A percentile compares a stretch with the other conserved stretches of the same genome.
phyloP scores from a whole-genome alignment of 768 basidiomycete species.

The Tulasnella sp. region DNA sequence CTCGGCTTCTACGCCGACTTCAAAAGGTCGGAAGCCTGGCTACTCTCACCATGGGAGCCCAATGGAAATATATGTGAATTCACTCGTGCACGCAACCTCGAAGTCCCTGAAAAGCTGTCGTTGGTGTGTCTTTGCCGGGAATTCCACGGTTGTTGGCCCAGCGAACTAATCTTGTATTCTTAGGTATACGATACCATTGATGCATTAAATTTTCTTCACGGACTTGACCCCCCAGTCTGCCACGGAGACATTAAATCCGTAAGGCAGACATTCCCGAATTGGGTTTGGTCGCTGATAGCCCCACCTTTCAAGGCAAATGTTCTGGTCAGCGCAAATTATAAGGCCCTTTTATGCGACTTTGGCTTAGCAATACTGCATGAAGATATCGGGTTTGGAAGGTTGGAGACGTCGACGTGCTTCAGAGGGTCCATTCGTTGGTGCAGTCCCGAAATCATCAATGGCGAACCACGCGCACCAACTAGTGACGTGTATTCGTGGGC shows the following conservation, averaged over 20 bases:
- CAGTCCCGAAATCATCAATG: neutral
- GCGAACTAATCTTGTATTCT: neutral
- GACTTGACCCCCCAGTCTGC: neutral
- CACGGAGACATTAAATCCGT: neutral
- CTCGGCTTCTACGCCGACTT: neutral
- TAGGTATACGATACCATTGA: neutral
- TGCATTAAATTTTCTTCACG: neutral
- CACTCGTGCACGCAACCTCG: neutral
- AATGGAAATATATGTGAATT: neutral
- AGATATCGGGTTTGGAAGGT: neutral
- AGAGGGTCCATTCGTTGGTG: neutral
- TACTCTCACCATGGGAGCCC: neutral
- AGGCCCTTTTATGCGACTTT: neutral
- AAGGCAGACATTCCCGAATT: neutral
- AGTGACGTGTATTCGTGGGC: neutral
- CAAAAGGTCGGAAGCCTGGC: neutral
- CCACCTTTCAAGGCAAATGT: neutral
- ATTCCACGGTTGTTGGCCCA: neutral
- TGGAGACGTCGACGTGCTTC: neutral
- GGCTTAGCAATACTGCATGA: neutral
- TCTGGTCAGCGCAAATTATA: neutral
- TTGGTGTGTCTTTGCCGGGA: neutral
- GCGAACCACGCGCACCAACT: neutral
- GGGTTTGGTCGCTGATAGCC: neutral
- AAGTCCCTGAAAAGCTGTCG: neutral